Evolutionary conservation across 495 filamentous ascomycete genomes (phyloP).

Genomic region (Penicillium dipodomyicola): DNA sequence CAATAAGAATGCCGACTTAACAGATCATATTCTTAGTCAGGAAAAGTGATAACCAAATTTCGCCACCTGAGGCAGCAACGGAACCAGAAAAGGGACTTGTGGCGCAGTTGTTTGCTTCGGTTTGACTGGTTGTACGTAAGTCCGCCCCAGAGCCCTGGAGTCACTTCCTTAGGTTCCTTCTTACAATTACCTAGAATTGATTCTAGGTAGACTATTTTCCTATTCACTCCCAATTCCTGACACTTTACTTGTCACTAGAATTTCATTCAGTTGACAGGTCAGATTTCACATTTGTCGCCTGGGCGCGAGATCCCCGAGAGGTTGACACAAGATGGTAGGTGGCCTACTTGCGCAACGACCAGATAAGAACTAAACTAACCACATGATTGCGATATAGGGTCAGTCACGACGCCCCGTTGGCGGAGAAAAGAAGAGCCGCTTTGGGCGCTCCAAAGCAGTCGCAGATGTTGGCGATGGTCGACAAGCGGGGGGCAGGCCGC

Average conservation of each 20-base stretch:
- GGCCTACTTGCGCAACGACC: constrained; percentile 3
- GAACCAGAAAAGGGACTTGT: constrained; percentile 17
- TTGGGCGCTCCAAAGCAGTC: constrained; percentile 47
- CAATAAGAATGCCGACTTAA: neutral
- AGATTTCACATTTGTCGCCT: constrained; percentile 31
- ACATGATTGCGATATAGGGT: constrained; percentile 32
- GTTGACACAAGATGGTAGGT: constrained; percentile 40
- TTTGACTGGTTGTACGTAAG: constrained; percentile 32
- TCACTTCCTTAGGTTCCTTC: constrained; percentile 11
- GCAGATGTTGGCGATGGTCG: constrained; percentile 49
- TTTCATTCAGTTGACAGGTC: constrained; percentile 27
- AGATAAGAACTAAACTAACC: constrained; percentile 18
- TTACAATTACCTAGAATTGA: constrained; percentile 10
- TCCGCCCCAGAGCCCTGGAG: constrained; percentile 15
- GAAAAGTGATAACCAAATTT: constrained; percentile 3
- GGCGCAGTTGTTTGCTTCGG: constrained; percentile 31
- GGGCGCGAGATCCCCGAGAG: constrained; percentile 32
- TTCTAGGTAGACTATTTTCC: constrained; percentile 12
- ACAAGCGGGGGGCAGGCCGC: constrained; percentile 51
- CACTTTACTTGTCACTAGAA: constrained; percentile 5
- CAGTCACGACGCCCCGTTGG: constrained; percentile 50
- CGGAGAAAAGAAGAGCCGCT: constrained; percentile 51
- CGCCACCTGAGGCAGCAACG: constrained; percentile 26
- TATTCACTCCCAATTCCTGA: constrained; percentile 15
- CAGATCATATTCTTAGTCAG: neutral